Conservation (phyloP, 2,329 filamentous ascomycete genomes). For the Tolypocladium cylindrosporum region DNA sequence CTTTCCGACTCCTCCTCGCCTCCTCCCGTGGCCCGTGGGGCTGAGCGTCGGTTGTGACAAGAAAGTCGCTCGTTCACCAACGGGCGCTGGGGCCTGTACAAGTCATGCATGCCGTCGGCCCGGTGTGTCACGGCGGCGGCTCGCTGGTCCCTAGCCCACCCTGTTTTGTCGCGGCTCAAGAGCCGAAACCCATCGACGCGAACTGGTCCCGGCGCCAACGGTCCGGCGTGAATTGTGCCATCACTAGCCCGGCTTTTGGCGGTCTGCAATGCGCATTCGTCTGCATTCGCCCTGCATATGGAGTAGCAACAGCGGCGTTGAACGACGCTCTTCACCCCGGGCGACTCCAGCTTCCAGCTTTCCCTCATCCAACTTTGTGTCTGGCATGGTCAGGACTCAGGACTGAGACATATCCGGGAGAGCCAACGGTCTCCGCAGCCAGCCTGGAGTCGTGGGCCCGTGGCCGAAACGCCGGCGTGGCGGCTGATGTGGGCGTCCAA, state of each 20-base stretch:
- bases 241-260: not conserved
- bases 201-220: not conserved
- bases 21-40: not conserved
- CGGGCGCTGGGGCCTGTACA: not conserved
- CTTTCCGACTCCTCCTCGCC: not conserved
- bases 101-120: not conserved
- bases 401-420: not conserved
- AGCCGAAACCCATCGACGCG: not conserved
- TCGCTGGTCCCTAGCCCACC: not conserved
- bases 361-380: not conserved
- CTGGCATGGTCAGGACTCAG: no score
- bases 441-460: not conserved
- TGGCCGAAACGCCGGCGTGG: conserved; percentile 1
- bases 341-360: no score
- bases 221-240: not conserved
- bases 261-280: not conserved
- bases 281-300: not conserved
- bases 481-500: conserved; percentile 1
- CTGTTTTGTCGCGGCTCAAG: not conserved
- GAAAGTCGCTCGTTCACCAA: not conserved
- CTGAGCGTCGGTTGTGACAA: not conserved
- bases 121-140: not conserved
- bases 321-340: not conserved
- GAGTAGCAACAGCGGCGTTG: not conserved
- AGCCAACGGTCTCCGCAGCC: not conserved